Evolutionary conservation across 352 stramenopile genomes (phyloP).

Genomic region (Globisporangium middletonii): DNA sequence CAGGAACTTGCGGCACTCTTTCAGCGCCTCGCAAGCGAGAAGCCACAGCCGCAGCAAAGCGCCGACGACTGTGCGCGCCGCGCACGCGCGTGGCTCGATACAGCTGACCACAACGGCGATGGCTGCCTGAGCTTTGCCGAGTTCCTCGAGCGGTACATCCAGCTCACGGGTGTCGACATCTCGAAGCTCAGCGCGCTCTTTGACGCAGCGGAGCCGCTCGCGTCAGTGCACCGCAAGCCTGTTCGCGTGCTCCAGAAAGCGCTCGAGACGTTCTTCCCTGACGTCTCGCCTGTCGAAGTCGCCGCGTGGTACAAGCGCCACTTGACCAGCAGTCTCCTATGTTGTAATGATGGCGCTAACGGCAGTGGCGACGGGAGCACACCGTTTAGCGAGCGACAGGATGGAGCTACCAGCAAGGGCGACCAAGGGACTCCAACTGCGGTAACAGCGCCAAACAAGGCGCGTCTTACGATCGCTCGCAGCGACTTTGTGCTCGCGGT

Average conservation of each 20-base stretch:
- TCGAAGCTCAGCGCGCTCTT: constrained; percentile 32
- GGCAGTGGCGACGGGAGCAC: neutral
- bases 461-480: constrained; percentile 23
- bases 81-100: constrained; percentile 32
- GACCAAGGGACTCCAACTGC: neutral
- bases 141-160: constrained; percentile 57
- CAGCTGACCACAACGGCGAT: constrained; percentile 26
- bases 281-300: constrained; percentile 19
- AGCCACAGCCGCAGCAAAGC: neutral
- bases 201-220: constrained; percentile 26
- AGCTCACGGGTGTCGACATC: constrained; percentile 34
- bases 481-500: constrained; percentile 58
- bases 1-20: constrained; percentile 26
- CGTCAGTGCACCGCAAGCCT: constrained; percentile 26
- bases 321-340: constrained; percentile 12
- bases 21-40: constrained; percentile 23
- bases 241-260: constrained; percentile 21
- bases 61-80: constrained; percentile 16
- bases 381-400: neutral
- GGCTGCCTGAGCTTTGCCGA: constrained; percentile 43
- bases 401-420: neutral
- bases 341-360: constrained; percentile 1
- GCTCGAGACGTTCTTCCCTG: constrained; percentile 25
- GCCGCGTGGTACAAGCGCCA: constrained; percentile 26
- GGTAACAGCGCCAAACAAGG: neutral